Evolutionary conservation across 1,139 yeast genomes (phyloP).

Genomic region (Petasospora fabianii): DNA sequence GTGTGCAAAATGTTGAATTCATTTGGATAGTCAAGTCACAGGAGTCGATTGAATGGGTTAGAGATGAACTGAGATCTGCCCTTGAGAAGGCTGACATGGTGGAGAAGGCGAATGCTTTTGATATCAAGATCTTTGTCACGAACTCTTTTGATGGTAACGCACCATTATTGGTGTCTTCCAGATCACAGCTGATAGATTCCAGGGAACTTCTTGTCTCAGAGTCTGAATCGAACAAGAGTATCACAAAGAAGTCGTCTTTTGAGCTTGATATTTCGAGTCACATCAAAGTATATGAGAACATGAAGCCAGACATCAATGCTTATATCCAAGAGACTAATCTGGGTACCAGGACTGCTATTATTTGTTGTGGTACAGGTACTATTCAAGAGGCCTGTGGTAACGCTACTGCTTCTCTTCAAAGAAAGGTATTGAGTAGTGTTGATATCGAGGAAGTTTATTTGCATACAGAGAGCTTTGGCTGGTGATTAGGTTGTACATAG

Average conservation of each 20-base stretch:
- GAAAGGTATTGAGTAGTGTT: slow-evolving; percentile 19
- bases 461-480: slow-evolving; percentile 59
- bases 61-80: slow-evolving; percentile 34
- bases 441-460: slow-evolving; percentile 46
- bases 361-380: slow-evolving; percentile 49
- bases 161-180: slow-evolving; percentile 7
- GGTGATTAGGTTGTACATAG: no score
- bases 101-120: slow-evolving; percentile 8
- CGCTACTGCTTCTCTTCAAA: slow-evolving; percentile 40
- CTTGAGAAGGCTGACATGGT: slow-evolving; percentile 8
- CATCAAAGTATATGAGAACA: slow-evolving; percentile 16
- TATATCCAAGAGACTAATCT: slow-evolving; percentile 15
- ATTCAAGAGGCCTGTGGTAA: slow-evolving; percentile 42
- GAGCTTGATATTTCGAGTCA: background rate
- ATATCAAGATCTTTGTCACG: slow-evolving; percentile 22
- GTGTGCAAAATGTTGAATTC: slow-evolving; percentile 34
- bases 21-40: slow-evolving; percentile 45
- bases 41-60: slow-evolving; percentile 44
- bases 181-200: background rate
- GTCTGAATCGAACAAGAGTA: slow-evolving; percentile 5
- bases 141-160: slow-evolving; percentile 10
- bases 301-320: slow-evolving; percentile 36
- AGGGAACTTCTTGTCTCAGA: background rate
- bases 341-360: slow-evolving; percentile 42
- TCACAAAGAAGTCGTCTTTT: background rate